phyloP scores from a whole-genome alignment of 139 green algal genomes.

The Ettlia oleoabundans region DNA sequence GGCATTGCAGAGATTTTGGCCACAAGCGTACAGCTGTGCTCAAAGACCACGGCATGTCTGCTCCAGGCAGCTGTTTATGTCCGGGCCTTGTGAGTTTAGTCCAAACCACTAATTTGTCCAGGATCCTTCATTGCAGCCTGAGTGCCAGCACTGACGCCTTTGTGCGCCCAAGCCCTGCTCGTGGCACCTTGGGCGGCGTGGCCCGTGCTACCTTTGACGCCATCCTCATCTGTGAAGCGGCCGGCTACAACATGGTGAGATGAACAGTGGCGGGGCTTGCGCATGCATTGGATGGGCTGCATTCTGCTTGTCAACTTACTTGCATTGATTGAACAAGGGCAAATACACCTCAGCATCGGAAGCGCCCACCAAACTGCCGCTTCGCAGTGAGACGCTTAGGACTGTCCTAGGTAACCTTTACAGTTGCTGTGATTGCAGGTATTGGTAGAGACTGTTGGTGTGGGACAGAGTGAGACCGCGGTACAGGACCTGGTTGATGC shows the following conservation, averaged over 20 bases:
- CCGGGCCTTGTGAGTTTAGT: background rate
- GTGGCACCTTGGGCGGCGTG: slow-evolving; percentile 66
- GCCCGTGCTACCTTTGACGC: slow-evolving; percentile 66
- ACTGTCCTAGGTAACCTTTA: no score
- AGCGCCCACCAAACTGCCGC: no score
- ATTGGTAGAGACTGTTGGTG: slow-evolving; percentile 71
- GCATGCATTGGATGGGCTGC: no score
- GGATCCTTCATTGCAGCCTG: slow-evolving; percentile 44
- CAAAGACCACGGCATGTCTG: no score
- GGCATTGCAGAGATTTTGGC: no score
- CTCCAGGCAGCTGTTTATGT: background rate
- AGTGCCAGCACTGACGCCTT: slow-evolving; percentile 48
- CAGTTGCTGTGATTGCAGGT: background rate
- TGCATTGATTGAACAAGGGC: background rate
- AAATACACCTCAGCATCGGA: no score
- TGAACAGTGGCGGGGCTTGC: no score
- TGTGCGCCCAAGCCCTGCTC: slow-evolving; percentile 63
- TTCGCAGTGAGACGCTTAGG: no score
- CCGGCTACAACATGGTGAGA: slow-evolving; percentile 45
- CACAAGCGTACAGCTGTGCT: no score
- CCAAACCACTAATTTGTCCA: no score
- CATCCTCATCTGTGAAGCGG: slow-evolving; percentile 63
- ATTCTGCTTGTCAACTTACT: background rate
- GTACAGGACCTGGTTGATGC: slow-evolving; percentile 67
- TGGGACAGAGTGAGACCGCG: slow-evolving; percentile 68